Evolutionary conservation across 2,329 filamentous ascomycete genomes (phyloP), one percentile per base, ranked within the genome.

Genomic region (Zymoseptoria tritici): DNA sequence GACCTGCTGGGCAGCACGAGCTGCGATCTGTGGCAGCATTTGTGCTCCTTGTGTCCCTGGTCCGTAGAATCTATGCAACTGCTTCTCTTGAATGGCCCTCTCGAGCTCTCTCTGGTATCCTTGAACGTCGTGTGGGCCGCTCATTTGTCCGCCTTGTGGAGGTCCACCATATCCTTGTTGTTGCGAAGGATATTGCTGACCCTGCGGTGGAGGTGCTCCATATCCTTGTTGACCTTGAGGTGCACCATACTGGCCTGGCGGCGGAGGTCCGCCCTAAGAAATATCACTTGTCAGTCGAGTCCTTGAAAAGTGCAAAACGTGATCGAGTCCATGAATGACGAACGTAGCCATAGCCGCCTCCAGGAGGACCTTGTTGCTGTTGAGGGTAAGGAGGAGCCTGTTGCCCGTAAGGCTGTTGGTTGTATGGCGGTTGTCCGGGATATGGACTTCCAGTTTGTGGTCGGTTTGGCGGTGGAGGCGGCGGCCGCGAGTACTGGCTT

Each of bases 11-110:
- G 76, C 72, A 13, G 80, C 81, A 49, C 76, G 75, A 46, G 75
- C 70, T 4, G 81, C 81, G 57, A 83, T 81, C 62, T 80, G 77
- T 26, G 68, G 69, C 3, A 72, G 57, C 20, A 60, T 63, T 58
- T 82, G 79, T 21, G 81, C 67, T 22, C 74, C 68, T 2, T 78
- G 80, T 55, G 78, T 79, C 62, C 80, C 79, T 8, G 80, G 82
- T 2, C 82, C 83, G 67, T 84, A 85, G 73, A 86, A 85, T 56
- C 68, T 70, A 62, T 85, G 80, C 9, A 87, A 74, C 11, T 78
- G 73, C 71, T 85, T 85, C 74, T 86, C 83, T 67, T 83, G 82
- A 65, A 87, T 81, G 4, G 80, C 80, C 46, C 73, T 71, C 64
- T 82, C 76, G 52, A 86, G 73, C 11, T 83, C 73, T 64, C 83